phyloP scores from a whole-genome alignment of 192 early-diverging fungal genomes.

The Coemansia sp. region DNA sequence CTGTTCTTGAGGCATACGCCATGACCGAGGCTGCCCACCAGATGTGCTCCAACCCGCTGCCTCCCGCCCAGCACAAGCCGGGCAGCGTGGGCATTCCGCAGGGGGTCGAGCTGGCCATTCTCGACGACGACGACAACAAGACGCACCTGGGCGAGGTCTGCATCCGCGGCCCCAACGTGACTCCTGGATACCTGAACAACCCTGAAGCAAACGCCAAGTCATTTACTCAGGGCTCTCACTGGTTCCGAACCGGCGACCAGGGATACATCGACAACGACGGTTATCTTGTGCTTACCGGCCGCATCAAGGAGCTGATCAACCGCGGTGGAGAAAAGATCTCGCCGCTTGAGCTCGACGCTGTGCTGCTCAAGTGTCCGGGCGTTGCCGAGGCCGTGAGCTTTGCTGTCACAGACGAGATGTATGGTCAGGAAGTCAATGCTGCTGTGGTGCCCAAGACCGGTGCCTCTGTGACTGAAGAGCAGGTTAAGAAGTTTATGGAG shows the following conservation, averaged over 20 bases:
- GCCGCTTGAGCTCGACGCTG: constrained; percentile 79
- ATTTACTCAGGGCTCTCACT: constrained; percentile 62
- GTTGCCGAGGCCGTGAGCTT: constrained; percentile 76
- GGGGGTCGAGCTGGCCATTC: constrained; percentile 71
- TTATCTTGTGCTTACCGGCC: constrained; percentile 76
- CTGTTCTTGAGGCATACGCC: constrained; percentile 81
- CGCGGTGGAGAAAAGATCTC: constrained; percentile 90
- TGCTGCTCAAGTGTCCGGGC: constrained; percentile 66
- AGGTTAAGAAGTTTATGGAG: constrained; percentile 55
- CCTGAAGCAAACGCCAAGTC: constrained; percentile 61
- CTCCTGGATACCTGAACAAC: constrained; percentile 74
- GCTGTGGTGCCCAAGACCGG: constrained; percentile 63
- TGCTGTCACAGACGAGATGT: constrained; percentile 72
- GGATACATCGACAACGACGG: constrained; percentile 76
- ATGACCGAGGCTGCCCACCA: constrained; percentile 91
- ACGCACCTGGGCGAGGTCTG: constrained; percentile 74
- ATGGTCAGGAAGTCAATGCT: constrained; percentile 81
- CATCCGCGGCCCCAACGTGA: constrained; percentile 80
- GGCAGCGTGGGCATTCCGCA: constrained; percentile 77
- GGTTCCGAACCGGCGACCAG: constrained; percentile 86
- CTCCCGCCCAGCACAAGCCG: constrained; percentile 66
- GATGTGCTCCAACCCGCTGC: constrained; percentile 80
- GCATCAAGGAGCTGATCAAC: constrained; percentile 90
- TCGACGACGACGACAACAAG: constrained; percentile 53
- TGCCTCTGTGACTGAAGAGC: constrained; percentile 56